phyloP scores from a whole-genome alignment of 1,284 basidiomycete species.

The Phellinidium pouzarii region DNA sequence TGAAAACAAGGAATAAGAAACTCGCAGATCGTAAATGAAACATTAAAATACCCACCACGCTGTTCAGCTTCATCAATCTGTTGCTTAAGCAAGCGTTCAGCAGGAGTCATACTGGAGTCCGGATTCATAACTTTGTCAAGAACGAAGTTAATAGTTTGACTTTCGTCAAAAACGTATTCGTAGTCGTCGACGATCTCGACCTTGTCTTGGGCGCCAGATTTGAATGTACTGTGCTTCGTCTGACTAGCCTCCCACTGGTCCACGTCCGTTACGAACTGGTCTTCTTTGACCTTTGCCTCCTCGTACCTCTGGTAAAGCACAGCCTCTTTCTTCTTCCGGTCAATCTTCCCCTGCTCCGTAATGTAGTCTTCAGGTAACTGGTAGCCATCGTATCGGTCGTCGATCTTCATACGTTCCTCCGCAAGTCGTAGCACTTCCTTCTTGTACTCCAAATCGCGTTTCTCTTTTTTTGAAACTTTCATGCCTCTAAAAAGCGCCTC shows the following conservation, averaged over 20 bases:
- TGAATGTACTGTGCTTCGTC: slow-evolving; percentile 83
- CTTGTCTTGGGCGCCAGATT: slow-evolving; percentile 86
- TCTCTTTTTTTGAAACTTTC: slow-evolving; percentile 82
- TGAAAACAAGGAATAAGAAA: slow-evolving; percentile 50
- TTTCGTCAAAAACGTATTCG: slow-evolving; percentile 98
- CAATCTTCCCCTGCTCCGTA: slow-evolving; percentile 97
- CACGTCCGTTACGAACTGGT: slow-evolving; percentile 91
- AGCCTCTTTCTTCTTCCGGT: slow-evolving; percentile 93
- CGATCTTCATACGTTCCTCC: slow-evolving; percentile 89
- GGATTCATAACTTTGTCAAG: slow-evolving; percentile 77
- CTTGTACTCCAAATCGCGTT: slow-evolving; percentile 80
- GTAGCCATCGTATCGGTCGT: slow-evolving; percentile 92
- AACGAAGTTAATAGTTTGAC: slow-evolving; percentile 93
- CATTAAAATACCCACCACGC: slow-evolving; percentile 50
- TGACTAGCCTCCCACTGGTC: slow-evolving; percentile 96
- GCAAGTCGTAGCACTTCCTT: slow-evolving; percentile 89
- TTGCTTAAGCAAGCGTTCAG: slow-evolving; percentile 78
- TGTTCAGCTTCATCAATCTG: slow-evolving; percentile 92
- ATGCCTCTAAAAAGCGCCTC: slow-evolving; percentile 84
- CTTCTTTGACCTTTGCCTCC: slow-evolving; percentile 82
- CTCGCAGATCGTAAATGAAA: not conserved
- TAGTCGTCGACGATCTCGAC: slow-evolving; percentile 76
- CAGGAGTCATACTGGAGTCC: slow-evolving; percentile 67
- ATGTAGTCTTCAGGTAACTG: slow-evolving; percentile 95
- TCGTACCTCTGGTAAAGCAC: slow-evolving; percentile 93